Evolutionary conservation across 345 rosid genomes (phyloP), one percentile per base, ranked within the genome.

Genomic region (Euclidium syriacum): DNA sequence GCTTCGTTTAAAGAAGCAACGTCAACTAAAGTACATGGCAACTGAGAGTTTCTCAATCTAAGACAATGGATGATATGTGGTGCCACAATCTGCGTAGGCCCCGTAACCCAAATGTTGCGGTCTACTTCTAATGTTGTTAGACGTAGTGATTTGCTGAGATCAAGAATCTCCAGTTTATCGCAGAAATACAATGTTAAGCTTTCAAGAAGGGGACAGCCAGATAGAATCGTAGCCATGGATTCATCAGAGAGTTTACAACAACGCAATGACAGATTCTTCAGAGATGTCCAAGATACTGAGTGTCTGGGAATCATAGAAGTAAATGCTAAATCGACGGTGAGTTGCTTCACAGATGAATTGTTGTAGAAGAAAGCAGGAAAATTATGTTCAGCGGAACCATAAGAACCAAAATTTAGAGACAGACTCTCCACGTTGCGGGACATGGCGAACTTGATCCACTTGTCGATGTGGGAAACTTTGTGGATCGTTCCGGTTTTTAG

Each of bases 121-220:
- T 32, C 10, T 10, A 33, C 30, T 6, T 8, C 65, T 61, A 61
- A 61, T 33, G 30, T 35, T 46, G 33, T 61, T 11, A 46, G 10
- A 14, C 8, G 4, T 3, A 10, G 11, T 33, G 65, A 61, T 23
- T 49, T 23, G 23, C 24, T 46, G 5, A 61, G 65, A 61, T 61
- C 34, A 33, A 61, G 34, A 61, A 8, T 6, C n/a, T 2, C 4
- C 3, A 46, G 4, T 15, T 5, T 16, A 14, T 46, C 0, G 8
- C 65, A 46, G 2, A 0, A 0, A 46, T 14, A 1, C 44, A 60
- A 23, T 5, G 32, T n/a, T 47, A 60, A 46, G 7, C 54, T 19
- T 24, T 60, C 41, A 16, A 60, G 40, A 43, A 32, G 0, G 2
- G 54, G 65, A 60, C 65, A 60, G 4, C 65, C 53, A 14, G 65